phyloP scores from a whole-genome alignment of 2,329 filamentous ascomycete species.

The Aspergillus neoniger region DNA sequence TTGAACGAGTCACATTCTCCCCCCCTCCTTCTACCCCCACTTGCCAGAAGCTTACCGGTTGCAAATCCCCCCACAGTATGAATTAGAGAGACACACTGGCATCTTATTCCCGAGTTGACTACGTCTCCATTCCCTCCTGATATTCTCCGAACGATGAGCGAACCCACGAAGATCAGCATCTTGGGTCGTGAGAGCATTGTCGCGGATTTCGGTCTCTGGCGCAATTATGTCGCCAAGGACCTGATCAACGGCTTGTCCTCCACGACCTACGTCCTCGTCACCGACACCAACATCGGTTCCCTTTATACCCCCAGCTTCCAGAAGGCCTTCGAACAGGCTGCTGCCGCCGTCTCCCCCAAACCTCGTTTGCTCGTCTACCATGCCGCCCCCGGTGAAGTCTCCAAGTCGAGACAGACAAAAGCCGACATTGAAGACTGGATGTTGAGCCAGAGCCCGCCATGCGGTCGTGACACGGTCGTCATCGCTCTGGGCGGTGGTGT shows the following conservation, averaged over 20 bases:
- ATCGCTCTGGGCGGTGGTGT: constrained; percentile 94
- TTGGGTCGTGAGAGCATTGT: constrained; percentile 88
- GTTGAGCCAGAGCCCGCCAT: constrained; percentile 75
- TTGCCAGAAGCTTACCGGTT: background rate
- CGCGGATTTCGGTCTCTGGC: constrained; percentile 89
- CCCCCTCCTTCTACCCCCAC: background rate
- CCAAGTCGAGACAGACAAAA: constrained; percentile 91
- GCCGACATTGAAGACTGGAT: constrained; percentile 98
- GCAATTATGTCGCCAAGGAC: constrained; percentile 76
- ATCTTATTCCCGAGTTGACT: constrained; percentile 13
- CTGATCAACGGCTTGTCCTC: constrained; percentile 75
- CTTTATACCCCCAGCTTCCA: constrained; percentile 80
- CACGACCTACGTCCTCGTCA: constrained; percentile 94
- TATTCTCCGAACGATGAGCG: constrained; percentile 31
- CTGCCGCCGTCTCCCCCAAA: constrained; percentile 48
- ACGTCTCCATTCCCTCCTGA: constrained; percentile 9
- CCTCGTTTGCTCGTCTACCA: constrained; percentile 80
- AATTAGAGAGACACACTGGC: constrained; percentile 17
- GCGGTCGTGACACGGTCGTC: constrained; percentile 90
- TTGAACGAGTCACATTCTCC: too few species aligned
- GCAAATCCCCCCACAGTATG: constrained; percentile 17
- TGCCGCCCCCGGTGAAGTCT: constrained; percentile 88
- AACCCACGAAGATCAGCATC: constrained; percentile 70
- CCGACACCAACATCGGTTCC: constrained; percentile 85
- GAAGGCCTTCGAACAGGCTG: constrained; percentile 60